Evolutionary conservation across 495 filamentous ascomycete species (phyloP), one percentile per base, ranked within the genome.

Genomic region (Penicillium pancosmium): DNA sequence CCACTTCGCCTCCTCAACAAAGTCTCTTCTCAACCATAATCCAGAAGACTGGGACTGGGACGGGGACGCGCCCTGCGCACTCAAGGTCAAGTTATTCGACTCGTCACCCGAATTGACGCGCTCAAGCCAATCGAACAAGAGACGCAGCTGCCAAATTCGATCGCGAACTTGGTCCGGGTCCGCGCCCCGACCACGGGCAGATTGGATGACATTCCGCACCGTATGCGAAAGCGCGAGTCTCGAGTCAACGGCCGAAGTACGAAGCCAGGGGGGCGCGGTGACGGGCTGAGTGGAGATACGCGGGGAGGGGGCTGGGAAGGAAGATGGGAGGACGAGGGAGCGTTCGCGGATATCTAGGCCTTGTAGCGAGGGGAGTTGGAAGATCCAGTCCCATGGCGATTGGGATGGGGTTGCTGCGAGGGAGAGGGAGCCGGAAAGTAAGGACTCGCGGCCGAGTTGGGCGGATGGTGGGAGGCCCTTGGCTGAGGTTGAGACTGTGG

Each of bases 111-210:
- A 63, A 51, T 63, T 64, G 36, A 67, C 64, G 41, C 69, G 67
- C 65, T 91, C 90, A 3, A 86, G 82, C 91, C 92, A 97, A 60
- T 88, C 88, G 72, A 97, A 94, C 47, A 98, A 68, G 10, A 93
- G 63, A 55, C 82, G 82, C 21, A 97, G 73, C 54, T 92, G 90
- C 73, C 90, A 82, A 52, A 97, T 66, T 2, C 85, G 77, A 69
- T 94, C 90, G 38, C 85, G 74, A 6, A 77, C 55, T 56, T 74
- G 69, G 49, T 77, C 75, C 0, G 71, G 62, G 48, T 80, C 63
- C 73, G 65, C 71, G 8, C 69, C 68, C 8, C 70, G 72, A 25
- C 73, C 71, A 9, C 55, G 62, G 4, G 70, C 68, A 2, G 73
- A 70, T 43, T 73, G 68, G n/a, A 77, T 83, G 43, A 84, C 80